Conservation (phyloP, 2,329 filamentous ascomycete genomes). For the Diaporthe vaccinii region DNA sequence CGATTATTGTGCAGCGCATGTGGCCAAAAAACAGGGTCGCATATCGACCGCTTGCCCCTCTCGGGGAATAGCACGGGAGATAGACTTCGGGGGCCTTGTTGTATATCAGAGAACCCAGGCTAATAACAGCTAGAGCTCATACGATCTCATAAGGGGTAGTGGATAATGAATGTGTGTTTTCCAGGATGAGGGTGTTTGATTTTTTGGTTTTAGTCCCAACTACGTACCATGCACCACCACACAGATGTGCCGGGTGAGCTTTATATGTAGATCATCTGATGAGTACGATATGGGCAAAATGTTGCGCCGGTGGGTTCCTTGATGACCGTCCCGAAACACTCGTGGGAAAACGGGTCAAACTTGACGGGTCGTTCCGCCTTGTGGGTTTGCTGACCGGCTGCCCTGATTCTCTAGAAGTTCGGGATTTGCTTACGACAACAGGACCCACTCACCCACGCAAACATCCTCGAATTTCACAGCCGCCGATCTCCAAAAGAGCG, state of each 20-base stretch:
- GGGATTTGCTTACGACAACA: constrained; percentile 9
- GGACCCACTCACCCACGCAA: constrained; percentile 20
- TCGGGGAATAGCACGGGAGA: constrained; percentile 4
- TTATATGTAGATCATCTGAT: constrained; percentile 19
- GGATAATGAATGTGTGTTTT: not conserved
- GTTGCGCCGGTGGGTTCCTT: not conserved
- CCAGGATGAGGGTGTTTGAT: not conserved
- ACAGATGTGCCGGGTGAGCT: not conserved
- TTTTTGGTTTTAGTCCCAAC: not conserved
- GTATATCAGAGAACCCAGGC: not conserved
- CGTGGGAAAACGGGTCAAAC: constrained; percentile 15
- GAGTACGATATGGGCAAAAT: not conserved
- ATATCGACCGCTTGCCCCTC: not conserved
- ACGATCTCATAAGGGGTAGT: not conserved
- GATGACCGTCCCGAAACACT: not conserved
- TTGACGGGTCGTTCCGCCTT: constrained; percentile 14
- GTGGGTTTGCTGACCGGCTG: not conserved
- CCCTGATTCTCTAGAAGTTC: not conserved
- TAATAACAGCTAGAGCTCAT: not conserved
- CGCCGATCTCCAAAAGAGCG: constrained; percentile 14
- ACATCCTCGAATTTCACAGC: constrained; percentile 20
- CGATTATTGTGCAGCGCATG: not conserved
- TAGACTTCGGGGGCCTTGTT: not conserved
- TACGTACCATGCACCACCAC: not conserved
- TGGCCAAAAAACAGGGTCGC: constrained; percentile 17